Evolutionary conservation across 495 filamentous ascomycete species (phyloP).

Genomic region (Cryomyces minteri): DNA sequence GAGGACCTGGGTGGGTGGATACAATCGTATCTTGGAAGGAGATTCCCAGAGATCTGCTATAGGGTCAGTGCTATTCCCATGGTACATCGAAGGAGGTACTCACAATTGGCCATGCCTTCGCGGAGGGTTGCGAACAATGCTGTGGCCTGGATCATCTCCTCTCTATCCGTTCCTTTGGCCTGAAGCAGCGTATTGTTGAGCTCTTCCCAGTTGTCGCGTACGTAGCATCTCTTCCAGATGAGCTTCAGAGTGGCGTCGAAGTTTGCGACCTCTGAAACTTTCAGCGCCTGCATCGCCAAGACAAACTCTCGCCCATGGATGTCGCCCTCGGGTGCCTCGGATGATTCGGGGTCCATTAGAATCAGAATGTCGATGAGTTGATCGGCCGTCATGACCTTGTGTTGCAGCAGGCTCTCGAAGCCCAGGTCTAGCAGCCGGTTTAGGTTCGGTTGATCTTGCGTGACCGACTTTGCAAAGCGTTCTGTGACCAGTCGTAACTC

Average conservation of each 20-base stretch:
- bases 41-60: conserved; percentile 5
- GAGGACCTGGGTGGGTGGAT: conserved; percentile 12
- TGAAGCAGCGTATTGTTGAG: conserved; percentile 37
- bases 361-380: conserved; percentile 70
- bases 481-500: conserved; percentile 58
- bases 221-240: conserved; percentile 69
- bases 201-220: conserved; percentile 57
- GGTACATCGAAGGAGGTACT: conserved; percentile 12
- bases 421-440: conserved; percentile 42
- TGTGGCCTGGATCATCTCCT: conserved; percentile 25
- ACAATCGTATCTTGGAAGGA: conserved; percentile 6
- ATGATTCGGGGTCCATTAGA: conserved; percentile 30
- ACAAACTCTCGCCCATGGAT: conserved; percentile 33
- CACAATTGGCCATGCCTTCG: conserved; percentile 24
- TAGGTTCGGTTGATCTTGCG: conserved; percentile 43
- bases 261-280: conserved; percentile 27
- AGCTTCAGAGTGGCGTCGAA: conserved; percentile 40
- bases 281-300: conserved; percentile 48
- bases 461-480: conserved; percentile 35
- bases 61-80: neutral
- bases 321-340: conserved; percentile 10
- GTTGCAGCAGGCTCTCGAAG: conserved; percentile 44
- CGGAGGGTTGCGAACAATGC: conserved; percentile 30
- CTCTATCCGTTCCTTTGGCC: conserved; percentile 27
- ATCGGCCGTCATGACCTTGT: conserved; percentile 45